Conservation (phyloP, 176 grass and related monocot genomes). For the Puya raimondii region DNA sequence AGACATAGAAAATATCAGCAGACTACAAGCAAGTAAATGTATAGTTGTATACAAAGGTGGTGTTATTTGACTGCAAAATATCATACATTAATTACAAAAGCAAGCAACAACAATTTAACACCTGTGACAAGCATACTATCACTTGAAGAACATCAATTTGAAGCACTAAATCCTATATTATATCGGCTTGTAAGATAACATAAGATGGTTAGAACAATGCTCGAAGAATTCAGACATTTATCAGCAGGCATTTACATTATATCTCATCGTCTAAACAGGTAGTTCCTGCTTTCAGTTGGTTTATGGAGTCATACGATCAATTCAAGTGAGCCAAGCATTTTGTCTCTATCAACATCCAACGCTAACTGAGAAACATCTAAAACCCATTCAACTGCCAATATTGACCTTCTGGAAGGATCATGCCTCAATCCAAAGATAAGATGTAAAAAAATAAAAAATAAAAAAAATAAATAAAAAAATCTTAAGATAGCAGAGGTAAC, state of each 20-base stretch:
- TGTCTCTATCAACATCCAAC: background rate
- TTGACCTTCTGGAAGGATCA: background rate
- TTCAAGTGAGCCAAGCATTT: background rate
- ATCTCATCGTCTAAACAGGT: background rate
- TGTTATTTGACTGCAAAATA: too few relatives aligned
- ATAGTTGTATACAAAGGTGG: background rate
- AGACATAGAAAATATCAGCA: slow-evolving; percentile 7
- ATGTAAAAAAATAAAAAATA: background rate
- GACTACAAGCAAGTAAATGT: background rate
- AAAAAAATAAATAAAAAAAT: background rate
- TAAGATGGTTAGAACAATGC: too few relatives aligned
- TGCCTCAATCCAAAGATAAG: background rate
- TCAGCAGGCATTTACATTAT: too few relatives aligned
- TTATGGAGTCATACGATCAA: background rate
- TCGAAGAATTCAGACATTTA: too few relatives aligned
- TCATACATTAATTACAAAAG: too few relatives aligned
- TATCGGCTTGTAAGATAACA: too few relatives aligned
- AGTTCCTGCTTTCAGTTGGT: background rate
- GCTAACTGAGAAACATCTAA: background rate
- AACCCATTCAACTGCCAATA: background rate
- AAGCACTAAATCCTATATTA: too few relatives aligned
- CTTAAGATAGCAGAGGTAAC: slow-evolving; percentile 8
- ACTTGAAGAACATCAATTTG: too few relatives aligned
- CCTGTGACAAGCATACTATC: too few relatives aligned
- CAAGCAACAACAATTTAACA: too few relatives aligned